Conservation (phyloP, 371 early-diverging fungal species). For the Mortierella sp. region DNA sequence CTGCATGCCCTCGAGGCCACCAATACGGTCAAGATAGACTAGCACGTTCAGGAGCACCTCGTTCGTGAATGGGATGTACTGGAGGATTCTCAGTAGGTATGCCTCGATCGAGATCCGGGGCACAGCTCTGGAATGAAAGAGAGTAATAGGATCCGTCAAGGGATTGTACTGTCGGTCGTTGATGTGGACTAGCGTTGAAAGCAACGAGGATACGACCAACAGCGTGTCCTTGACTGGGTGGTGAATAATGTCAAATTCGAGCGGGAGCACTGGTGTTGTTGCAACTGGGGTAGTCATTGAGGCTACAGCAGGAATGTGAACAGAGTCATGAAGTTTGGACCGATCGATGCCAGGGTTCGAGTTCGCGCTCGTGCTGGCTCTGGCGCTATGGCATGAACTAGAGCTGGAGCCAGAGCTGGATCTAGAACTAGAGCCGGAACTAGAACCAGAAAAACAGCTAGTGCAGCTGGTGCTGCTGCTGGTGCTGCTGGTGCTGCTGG, state of each 20-base stretch:
- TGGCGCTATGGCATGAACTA: too few relatives aligned
- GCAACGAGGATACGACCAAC: constrained; percentile 59
- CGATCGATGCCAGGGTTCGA: too few relatives aligned
- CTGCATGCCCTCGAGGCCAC: constrained; percentile 56
- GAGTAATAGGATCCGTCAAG: constrained; percentile 60
- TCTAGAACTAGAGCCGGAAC: too few relatives aligned
- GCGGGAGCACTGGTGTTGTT: background rate
- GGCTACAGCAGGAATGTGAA: too few relatives aligned
- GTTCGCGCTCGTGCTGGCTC: too few relatives aligned
- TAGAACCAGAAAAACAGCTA: background rate
- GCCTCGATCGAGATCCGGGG: constrained; percentile 77
- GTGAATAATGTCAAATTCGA: constrained; percentile 35
- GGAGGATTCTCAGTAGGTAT: constrained; percentile 75
- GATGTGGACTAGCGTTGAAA: constrained; percentile 58
- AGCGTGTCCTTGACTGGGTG: constrained; percentile 54
- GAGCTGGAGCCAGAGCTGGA: too few relatives aligned
- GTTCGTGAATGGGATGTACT: constrained; percentile 83
- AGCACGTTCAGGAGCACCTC: constrained; percentile 80
- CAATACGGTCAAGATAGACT: constrained; percentile 89
- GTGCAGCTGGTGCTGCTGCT: background rate
- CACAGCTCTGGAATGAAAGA: constrained; percentile 87
- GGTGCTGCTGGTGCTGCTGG: constrained; percentile 5
- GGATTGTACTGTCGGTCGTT: constrained; percentile 73
- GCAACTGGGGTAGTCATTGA: too few relatives aligned
- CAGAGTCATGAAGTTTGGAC: too few relatives aligned